Base-by-base conservation (phyloP, 768 basidiomycete species). In the Coprinopsis cinerea region DNA sequence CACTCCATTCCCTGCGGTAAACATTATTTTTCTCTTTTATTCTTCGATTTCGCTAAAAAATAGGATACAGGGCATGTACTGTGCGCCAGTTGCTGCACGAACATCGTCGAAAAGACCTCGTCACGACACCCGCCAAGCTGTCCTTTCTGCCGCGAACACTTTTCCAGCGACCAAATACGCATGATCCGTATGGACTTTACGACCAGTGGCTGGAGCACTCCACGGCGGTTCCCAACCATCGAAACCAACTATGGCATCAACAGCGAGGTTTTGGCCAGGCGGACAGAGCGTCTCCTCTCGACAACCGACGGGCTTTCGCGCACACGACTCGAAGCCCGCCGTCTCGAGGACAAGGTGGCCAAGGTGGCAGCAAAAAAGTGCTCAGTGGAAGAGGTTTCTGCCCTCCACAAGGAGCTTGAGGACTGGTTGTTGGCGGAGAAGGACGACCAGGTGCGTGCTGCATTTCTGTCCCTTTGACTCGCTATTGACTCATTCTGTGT, bases 111-210 rank as follows among this genome's bases (percentile, higher is more conserved):
- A 73, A 90, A 89, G 76, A 85, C 85, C 39, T 66, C 83, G 30
- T 69, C 83, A 23, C 78, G 85, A 56, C 76, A 79, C 57, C 59
- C 76, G n/a, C 86, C 88, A 51, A 78, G 70, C 67, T 91, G 88
- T 72, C 88, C 88, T 57, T 89, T 89, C 72, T 91, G 88, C 69
- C 84, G 88, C 61, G 85, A 87, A 68, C 67, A 72, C 13, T 91
- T 90, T 66, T 73, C 78, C 51, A 65, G 67, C 63, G 81, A 85
- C 64, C 69, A 73, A 57, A 71, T 83, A 60, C 87, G 88, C 61
- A 69, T 87, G 61, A 84, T 91, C 65, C 88, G 88, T 53, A 80
- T 87, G 59, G 88, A 91, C 66, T 86, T 85, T 59, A 68, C 76
- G 48, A 69, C 79, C 52, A 82, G 76, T 60, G 83, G 83, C 58